phyloP scores from a whole-genome alignment of 78 protist species.

The Diacronema lutheri region DNA sequence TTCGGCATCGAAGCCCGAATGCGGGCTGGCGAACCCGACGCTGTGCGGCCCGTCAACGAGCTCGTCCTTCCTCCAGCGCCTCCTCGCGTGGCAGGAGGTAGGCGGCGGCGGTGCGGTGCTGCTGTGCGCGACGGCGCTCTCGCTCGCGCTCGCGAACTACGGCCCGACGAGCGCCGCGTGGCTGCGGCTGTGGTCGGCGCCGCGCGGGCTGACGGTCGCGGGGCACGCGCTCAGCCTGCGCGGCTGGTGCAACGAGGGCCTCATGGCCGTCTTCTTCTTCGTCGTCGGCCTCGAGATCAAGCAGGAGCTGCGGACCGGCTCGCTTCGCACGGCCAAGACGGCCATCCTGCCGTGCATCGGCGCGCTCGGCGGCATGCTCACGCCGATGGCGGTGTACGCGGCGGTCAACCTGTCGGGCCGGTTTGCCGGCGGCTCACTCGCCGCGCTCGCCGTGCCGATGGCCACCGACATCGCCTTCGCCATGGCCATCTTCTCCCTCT shows the following conservation, averaged over 20 bases:
- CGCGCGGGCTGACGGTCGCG: background rate
- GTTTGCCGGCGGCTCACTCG: background rate
- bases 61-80: background rate
- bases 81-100: background rate
- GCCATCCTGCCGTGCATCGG: conserved; percentile 17
- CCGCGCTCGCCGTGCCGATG: background rate
- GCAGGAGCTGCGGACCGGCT: background rate
- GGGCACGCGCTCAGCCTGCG: background rate
- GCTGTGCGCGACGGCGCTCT: background rate
- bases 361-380: conserved; percentile 5
- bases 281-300: background rate
- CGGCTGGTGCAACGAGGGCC: conserved; percentile 8
- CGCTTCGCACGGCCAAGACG: background rate
- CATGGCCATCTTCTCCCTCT: background rate
- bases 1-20: too few relatives aligned
- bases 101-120: background rate
- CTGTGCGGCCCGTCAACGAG: too few relatives aligned
- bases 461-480: conserved; percentile 25
- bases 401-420: too few relatives aligned
- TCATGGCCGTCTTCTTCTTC: conserved; percentile 22
- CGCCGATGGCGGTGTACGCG: background rate
- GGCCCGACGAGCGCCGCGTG: background rate
- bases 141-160: background rate
- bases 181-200: background rate
- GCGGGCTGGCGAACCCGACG: too few relatives aligned